Evolutionary conservation across 2,329 filamentous ascomycete genomes (phyloP).

Genomic region (Aspergillus ochraceoroseus): DNA sequence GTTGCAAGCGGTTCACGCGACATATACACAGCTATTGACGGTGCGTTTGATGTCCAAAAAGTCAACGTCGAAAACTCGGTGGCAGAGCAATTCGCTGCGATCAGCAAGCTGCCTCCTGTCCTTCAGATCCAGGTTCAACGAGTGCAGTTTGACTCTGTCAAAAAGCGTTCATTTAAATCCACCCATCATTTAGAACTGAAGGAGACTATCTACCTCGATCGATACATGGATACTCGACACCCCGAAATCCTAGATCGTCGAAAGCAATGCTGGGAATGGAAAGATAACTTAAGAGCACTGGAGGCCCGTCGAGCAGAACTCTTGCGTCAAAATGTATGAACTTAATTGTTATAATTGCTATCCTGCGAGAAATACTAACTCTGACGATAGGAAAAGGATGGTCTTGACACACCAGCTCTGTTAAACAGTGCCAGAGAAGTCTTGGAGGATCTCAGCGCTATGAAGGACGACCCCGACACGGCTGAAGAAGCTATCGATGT

Average conservation of each 20-base stretch:
- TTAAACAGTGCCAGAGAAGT: conserved; percentile 39
- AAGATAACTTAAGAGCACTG: conserved; percentile 57
- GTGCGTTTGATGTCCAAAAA: conserved; percentile 74
- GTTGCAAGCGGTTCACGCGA: conserved; percentile 56
- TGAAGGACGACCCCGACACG: conserved; percentile 32
- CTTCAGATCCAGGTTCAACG: conserved; percentile 87
- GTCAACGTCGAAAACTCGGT: conserved; percentile 61
- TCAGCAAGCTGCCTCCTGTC: conserved; percentile 73
- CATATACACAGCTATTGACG: conserved; percentile 79
- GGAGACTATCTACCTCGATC: conserved; percentile 77
- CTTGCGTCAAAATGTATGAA: conserved; percentile 32
- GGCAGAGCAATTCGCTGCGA: conserved; percentile 62
- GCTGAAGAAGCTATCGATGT: conserved; percentile 43
- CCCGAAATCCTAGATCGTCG: conserved; percentile 61
- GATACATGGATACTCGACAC: conserved; percentile 66
- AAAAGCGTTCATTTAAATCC: conserved; percentile 62
- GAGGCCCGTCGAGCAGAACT: conserved; percentile 47
- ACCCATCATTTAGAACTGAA: conserved; percentile 73
- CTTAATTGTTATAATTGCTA: background rate
- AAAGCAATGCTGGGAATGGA: conserved; percentile 68
- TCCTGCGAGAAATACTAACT: conserved; percentile 14
- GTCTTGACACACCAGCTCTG: conserved; percentile 30
- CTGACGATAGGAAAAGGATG: conserved; percentile 19
- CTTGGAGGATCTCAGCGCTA: conserved; percentile 40
- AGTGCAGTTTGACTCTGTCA: conserved; percentile 63